Conservation (phyloP, 1,284 basidiomycete species). For the Austroboletus novae-zelandiae region DNA sequence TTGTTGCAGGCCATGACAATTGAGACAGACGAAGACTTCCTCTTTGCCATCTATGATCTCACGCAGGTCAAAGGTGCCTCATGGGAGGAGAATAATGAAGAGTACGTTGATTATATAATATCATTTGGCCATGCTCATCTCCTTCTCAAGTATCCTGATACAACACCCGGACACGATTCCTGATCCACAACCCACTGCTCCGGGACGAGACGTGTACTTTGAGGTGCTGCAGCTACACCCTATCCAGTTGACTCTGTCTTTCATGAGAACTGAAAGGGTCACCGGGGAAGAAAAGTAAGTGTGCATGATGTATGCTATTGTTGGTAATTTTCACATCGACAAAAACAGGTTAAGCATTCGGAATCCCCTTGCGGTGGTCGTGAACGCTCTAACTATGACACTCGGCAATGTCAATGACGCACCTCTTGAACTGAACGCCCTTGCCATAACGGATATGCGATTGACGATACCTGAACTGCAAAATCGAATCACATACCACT, state of each 20-base stretch:
- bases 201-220: slow-evolving; percentile 87
- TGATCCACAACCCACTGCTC: slow-evolving; percentile 68
- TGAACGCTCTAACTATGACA: slow-evolving; percentile 97
- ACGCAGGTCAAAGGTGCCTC: slow-evolving; percentile 88
- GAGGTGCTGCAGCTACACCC: slow-evolving; percentile 98
- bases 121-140: slow-evolving; percentile 6
- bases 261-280: slow-evolving; percentile 94
- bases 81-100: slow-evolving; percentile 76
- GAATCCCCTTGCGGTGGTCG: slow-evolving; percentile 90
- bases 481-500: slow-evolving; percentile 87
- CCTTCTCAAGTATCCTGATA: slow-evolving; percentile 71
- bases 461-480: slow-evolving; percentile 84
- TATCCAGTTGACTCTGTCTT: slow-evolving; percentile 89
- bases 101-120: slow-evolving; percentile 49
- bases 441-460: slow-evolving; percentile 94
- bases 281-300: slow-evolving; percentile 91
- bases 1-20: slow-evolving; percentile 94
- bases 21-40: slow-evolving; percentile 95
- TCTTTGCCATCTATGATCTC: slow-evolving; percentile 92
- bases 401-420: slow-evolving; percentile 98
- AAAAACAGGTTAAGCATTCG: slow-evolving; percentile 68
- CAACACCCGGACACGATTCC: slow-evolving; percentile 74
- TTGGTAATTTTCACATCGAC: slow-evolving; percentile 6
- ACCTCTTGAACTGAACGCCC: slow-evolving; percentile 92
- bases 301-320: neutral